Evolutionary conservation across 2,329 filamentous ascomycete genomes (phyloP), one percentile per base, ranked within the genome.

Genomic region (Diplodia intermedia): DNA sequence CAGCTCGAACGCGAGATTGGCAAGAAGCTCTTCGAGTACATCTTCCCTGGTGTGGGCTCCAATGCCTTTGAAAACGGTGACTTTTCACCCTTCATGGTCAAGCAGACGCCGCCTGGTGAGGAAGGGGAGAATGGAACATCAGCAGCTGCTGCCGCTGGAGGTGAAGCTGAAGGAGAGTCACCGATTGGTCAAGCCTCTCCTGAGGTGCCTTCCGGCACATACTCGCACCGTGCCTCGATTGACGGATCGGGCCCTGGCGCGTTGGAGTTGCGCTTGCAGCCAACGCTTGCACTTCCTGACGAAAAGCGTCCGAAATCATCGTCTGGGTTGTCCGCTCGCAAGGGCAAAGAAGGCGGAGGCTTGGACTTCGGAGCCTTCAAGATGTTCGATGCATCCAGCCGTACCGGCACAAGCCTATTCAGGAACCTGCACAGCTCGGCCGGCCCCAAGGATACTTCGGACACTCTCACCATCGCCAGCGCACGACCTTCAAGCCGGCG

Each of bases 21-120:
- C 54, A 94, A 96, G 81, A 93, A 91, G 72, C 84, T 99, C 1
- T 97, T 99, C 72, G 94, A 97, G 80, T 99, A 99, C 79, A 93
- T 99, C 73, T 99, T 99, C 83, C 96, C 95, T 0, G 92, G 91
- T 12, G 88, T 92, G 72, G 89, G 89, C 78, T 80, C 77, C 72
- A 81, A 79, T 67, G 79, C 77, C 14, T 79, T 75, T 29, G 82
- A 82, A 57, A 79, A 80, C 38, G 86, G 86, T 69, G 85, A 85
- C 43, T 87, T 88, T 66, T 89, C 89, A 6, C 88, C 90, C 0
- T 88, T 90, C 75, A 79, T 86, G 77, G 81, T 86, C 66, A 86
- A 83, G 72, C 80, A 86, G 63, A 83, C 84, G 76, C 75, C 83
- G 40, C 82, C 79, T 76, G 71, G 78, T 1, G 76, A 81, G 38